These are phyloP conservation scores for Myxozyma monticola DNA, from an alignment of 805 yeast genomes.

Conservation along the genomic window DNA sequence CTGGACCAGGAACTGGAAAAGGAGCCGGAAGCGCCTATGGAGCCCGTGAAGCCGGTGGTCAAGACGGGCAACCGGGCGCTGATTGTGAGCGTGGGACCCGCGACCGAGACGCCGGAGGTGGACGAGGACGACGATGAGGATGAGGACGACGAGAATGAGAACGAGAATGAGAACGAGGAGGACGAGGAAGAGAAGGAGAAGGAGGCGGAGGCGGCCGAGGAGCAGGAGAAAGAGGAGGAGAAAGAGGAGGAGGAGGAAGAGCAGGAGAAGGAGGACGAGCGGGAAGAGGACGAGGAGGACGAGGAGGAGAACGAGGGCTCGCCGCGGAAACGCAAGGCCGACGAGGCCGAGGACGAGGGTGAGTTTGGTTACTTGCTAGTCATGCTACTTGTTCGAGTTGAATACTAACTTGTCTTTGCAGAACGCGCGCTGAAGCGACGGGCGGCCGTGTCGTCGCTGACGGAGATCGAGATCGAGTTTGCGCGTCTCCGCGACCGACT, in stretches of 20 bases:
- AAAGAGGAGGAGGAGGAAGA: slow-evolving; percentile 20
- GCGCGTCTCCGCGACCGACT: slow-evolving; percentile 80
- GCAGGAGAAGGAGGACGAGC: slow-evolving; percentile 20
- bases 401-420: not conserved
- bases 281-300: slow-evolving; percentile 30
- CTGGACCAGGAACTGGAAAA: slow-evolving; percentile 14
- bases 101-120: slow-evolving; percentile 31
- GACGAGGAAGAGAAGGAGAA: slow-evolving; percentile 35
- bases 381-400: not conserved
- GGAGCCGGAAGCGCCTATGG: not conserved
- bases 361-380: slow-evolving; percentile 18
- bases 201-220: slow-evolving; percentile 31
- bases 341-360: slow-evolving; percentile 23
- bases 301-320: slow-evolving; percentile 15
- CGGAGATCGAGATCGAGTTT: slow-evolving; percentile 80
- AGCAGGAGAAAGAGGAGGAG: slow-evolving; percentile 16
- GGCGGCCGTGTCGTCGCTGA: slow-evolving; percentile 69
- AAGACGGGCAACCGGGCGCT: not conserved
- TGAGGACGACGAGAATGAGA: slow-evolving; percentile 25
- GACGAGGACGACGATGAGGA: slow-evolving; percentile 32
- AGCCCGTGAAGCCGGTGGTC: not conserved
- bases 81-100: not conserved
- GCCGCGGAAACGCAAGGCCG: slow-evolving; percentile 3
- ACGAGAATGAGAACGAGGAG: slow-evolving; percentile 31
- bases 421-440: slow-evolving; percentile 49